Base-by-base conservation (phyloP, 2,329 filamentous ascomycete species). In the Trichoderma koningii region DNA sequence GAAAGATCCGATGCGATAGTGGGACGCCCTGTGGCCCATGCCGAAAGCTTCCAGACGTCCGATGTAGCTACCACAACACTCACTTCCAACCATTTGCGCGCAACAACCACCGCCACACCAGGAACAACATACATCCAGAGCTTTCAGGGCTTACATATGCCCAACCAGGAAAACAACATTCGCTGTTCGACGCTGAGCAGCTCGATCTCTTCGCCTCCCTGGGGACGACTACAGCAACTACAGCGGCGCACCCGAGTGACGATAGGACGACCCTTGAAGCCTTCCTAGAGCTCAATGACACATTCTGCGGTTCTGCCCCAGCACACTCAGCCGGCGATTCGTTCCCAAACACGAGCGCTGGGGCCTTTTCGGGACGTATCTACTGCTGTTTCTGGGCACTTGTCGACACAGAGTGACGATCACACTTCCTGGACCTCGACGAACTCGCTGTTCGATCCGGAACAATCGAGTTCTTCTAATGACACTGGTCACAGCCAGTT, bases 21-120 rank as follows among this genome's bases (percentile, higher is more conserved):
- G 53, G 41, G 10, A 44, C 41, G 15, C 53, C 53, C 44, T 56
- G 41, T 14, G 23, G 53, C 19, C 41, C 53, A 45, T 56, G 53
- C n/a, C 38, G 26, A 6, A 56, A 56, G 38, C 41, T 45, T 17
- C 23, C 55, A 6, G 28, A 45, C 17, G 10, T 41, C 5, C 19
- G 55, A 34, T 57, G 55, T 10, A 57, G 47, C 26, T 47, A 47
- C 26, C 34, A 30, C 10, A 38, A 57, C 21, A 19, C 28, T 21
- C 52, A 26, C n/a, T 28, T 44, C 21, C 53, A 56, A 7, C 28
- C 55, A n/a, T 50, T 59, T 34, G 28, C 28, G n/a, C n/a, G 41
- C 10, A 26, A 10, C 44, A 30, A 26, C 15, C 17, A 48, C 26
- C 28, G 21, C 17, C 30, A 38, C 19, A 1, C 42, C n/a, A 47